Conservation (phyloP, 2,329 filamentous ascomycete species). For the Cercospora citrullina region DNA sequence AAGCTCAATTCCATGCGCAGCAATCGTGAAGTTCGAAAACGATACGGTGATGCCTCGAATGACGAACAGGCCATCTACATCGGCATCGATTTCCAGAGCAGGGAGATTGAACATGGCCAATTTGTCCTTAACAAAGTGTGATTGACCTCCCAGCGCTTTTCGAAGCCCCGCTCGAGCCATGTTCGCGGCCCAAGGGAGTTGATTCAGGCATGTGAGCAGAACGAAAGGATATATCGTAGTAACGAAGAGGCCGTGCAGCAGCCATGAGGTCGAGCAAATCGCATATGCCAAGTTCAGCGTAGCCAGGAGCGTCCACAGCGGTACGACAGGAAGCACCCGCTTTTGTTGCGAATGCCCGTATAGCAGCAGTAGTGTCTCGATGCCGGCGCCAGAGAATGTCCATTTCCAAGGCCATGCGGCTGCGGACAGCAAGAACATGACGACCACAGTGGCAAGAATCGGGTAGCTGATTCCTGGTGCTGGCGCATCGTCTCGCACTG, state of each 20-base stretch:
- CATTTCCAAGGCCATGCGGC: constrained; percentile 31
- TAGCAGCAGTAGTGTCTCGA: constrained; percentile 32
- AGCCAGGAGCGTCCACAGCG: constrained; percentile 51
- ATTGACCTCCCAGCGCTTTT: constrained; percentile 42
- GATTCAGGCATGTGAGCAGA: constrained; percentile 48
- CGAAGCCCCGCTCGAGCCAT: constrained; percentile 41
- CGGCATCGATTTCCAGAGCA: constrained; percentile 56
- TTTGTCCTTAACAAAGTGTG: constrained; percentile 55
- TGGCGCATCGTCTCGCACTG: constrained; percentile 10
- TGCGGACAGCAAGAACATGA: constrained; percentile 22
- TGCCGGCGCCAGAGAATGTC: constrained; percentile 33
- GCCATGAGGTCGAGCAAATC: constrained; percentile 54
- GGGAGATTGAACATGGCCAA: constrained; percentile 53
- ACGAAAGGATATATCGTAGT: constrained; percentile 46
- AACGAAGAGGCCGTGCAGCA: constrained; percentile 50
- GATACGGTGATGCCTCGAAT: constrained; percentile 56
- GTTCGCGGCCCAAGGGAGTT: constrained; percentile 46
- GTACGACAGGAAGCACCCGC: constrained; percentile 47
- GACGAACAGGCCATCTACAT: constrained; percentile 55
- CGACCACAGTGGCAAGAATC: constrained; percentile 19
- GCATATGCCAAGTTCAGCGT: constrained; percentile 51
- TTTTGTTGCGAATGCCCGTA: constrained; percentile 32
- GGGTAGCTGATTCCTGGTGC: constrained; percentile 7
- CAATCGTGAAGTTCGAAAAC: constrained; percentile 51
- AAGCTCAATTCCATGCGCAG: constrained; percentile 56